These are phyloP conservation scores for Cornus kousa DNA, from an alignment of 148 eudicot species.

Conservation along the genomic window DNA sequence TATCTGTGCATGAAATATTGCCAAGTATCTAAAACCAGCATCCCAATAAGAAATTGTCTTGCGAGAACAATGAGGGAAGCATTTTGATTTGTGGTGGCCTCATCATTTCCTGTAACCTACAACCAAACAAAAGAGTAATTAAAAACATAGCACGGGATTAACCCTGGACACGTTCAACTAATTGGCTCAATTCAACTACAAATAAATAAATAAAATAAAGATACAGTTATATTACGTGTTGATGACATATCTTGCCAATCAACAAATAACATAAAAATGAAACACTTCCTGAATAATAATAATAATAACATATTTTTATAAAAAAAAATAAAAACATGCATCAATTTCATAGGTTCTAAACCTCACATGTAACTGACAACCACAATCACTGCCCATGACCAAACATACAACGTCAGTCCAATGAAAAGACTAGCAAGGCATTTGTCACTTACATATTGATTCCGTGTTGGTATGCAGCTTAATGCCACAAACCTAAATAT, in stretches of 20 bases:
- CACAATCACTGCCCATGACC: too few relatives aligned
- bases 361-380: neutral
- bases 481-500: too few relatives aligned
- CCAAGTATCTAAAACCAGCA: conserved; percentile 75
- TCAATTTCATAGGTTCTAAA: neutral
- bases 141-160: conserved; percentile 5
- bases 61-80: conserved; percentile 35
- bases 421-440: too few relatives aligned
- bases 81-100: conserved; percentile 16
- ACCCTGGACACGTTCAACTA: neutral
- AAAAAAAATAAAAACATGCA: neutral
- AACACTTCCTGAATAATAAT: neutral
- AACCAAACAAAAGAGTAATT: conserved; percentile 3
- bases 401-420: neutral
- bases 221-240: too few relatives aligned
- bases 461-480: too few relatives aligned
- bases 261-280: too few relatives aligned
- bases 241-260: neutral
- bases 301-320: too few relatives aligned
- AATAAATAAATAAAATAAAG: too few relatives aligned
- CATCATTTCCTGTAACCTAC: conserved; percentile 56
- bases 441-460: too few relatives aligned
- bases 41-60: conserved; percentile 47
- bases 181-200: neutral
- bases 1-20: conserved; percentile 78